Evolutionary conservation across 2,329 filamentous ascomycete species (phyloP).

Genomic region (Aspergillus pseudoglaucus): DNA sequence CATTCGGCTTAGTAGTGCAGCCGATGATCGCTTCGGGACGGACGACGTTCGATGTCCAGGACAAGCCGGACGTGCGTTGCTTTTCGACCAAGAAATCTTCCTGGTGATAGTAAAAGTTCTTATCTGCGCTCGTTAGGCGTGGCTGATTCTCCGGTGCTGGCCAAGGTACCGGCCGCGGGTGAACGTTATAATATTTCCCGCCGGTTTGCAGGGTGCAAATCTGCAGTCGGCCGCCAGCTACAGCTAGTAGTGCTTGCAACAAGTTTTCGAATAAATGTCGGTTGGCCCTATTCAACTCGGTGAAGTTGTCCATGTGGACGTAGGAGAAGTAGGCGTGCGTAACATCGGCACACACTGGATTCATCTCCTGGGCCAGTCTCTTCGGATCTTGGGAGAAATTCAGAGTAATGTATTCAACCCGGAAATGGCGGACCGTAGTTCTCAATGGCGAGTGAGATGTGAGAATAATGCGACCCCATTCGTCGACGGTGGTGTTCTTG

Average conservation of each 20-base stretch:
- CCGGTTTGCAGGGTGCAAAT: conserved; percentile 7
- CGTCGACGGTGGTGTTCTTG: conserved; percentile 8
- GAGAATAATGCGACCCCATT: conserved; percentile 14
- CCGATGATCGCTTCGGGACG: conserved; percentile 15
- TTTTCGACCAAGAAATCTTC: conserved; percentile 15
- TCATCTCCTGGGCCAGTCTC: conserved; percentile 9
- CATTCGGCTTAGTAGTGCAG: conserved; percentile 12
- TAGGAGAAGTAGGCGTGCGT: conserved; percentile 26
- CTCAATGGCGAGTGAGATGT: conserved; percentile 14
- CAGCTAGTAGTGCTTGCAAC: background rate
- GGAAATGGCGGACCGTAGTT: conserved; percentile 11
- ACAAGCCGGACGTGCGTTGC: conserved; percentile 7
- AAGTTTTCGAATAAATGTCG: conserved; percentile 4
- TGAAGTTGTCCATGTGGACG: conserved; percentile 19
- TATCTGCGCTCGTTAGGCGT: conserved; percentile 9
- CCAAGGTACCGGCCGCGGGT: conserved; percentile 12
- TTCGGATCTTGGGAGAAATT: conserved; percentile 13
- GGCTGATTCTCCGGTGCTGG: conserved; percentile 18
- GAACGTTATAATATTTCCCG: conserved; percentile 16
- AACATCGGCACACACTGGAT: conserved; percentile 10
- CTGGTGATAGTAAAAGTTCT: conserved; percentile 20
- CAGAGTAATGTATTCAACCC: conserved; percentile 19
- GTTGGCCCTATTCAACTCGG: conserved; percentile 14
- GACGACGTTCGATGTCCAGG: conserved; percentile 14
- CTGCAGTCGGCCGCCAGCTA: conserved; percentile 2